These are phyloP conservation scores for Fusarium vanettenii DNA, from an alignment of 2,329 filamentous ascomycete genomes.

Conservation along the genomic window DNA sequence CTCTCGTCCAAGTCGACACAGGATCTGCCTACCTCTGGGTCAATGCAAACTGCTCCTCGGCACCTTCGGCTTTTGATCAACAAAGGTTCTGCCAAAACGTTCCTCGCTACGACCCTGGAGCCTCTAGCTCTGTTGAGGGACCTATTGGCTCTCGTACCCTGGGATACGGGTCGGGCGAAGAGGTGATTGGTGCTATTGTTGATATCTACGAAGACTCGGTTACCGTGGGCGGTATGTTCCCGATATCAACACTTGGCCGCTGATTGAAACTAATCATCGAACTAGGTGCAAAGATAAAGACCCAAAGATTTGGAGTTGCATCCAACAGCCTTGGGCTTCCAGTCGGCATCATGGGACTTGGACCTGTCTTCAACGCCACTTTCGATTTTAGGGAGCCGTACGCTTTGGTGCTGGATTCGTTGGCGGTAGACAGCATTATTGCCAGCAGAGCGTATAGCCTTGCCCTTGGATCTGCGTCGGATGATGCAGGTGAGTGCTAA, in stretches of 20 bases:
- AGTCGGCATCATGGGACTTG: conserved; percentile 43
- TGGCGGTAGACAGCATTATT: conserved; percentile 38
- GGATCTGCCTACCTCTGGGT: conserved; percentile 50
- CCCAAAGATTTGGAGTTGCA: conserved; percentile 39
- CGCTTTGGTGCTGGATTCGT: conserved; percentile 40
- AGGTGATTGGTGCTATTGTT: neutral
- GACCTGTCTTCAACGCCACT: conserved; percentile 29
- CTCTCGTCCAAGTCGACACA: conserved; percentile 47
- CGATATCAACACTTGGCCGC: too few relatives aligned
- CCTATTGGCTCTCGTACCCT: conserved; percentile 10
- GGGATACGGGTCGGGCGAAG: conserved; percentile 22
- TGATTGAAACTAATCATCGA: neutral
- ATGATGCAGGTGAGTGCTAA: neutral
- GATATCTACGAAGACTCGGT: conserved; percentile 5
- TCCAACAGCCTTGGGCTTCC: conserved; percentile 18
- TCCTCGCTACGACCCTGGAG: conserved; percentile 4
- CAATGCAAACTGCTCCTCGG: conserved; percentile 45
- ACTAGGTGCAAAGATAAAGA: conserved; percentile 15
- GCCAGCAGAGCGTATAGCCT: conserved; percentile 45
- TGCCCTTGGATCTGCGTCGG: conserved; percentile 31
- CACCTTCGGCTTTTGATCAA: conserved; percentile 8
- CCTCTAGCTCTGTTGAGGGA: neutral
- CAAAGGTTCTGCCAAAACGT: conserved; percentile 27
- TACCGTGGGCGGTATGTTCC: neutral
- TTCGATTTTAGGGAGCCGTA: conserved; percentile 39